phyloP scores from a whole-genome alignment of 2,329 filamentous ascomycete genomes.

The Talaromyces pinophilus region DNA sequence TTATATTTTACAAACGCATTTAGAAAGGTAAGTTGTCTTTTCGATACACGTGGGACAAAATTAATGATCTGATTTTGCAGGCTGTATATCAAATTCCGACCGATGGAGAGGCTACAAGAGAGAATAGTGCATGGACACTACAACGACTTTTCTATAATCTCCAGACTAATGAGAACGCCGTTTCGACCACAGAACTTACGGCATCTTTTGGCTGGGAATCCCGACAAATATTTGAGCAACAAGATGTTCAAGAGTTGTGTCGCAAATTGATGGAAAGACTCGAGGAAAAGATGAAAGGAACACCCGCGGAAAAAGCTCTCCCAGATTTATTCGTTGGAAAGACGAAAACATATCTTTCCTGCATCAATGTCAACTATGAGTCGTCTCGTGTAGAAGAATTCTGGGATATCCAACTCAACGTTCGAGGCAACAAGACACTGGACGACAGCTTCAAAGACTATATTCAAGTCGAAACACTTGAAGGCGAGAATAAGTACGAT shows the following conservation, averaged over 20 bases:
- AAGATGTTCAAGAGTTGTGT: slow-evolving; percentile 96
- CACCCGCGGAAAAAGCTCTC: slow-evolving; percentile 82
- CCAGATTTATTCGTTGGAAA: slow-evolving; percentile 94
- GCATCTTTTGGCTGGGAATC: slow-evolving; percentile 98
- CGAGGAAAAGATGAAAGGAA: slow-evolving; percentile 98
- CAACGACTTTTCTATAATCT: slow-evolving; percentile 94
- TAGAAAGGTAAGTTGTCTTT: slow-evolving; percentile 66
- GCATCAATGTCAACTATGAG: slow-evolving; percentile 97
- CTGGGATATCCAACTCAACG: slow-evolving; percentile 98
- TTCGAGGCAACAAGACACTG: slow-evolving; percentile 87
- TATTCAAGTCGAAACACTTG: slow-evolving; percentile 92
- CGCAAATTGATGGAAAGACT: slow-evolving; percentile 96
- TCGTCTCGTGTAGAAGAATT: slow-evolving; percentile 95
- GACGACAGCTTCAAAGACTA: slow-evolving; percentile 96
- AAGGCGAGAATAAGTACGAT: slow-evolving; percentile 98
- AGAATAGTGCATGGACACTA: slow-evolving; percentile 89
- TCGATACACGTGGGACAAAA: not conserved
- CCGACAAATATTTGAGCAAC: slow-evolving; percentile 95
- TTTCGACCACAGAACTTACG: slow-evolving; percentile 89
- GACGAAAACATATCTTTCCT: slow-evolving; percentile 97
- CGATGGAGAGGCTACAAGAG: slow-evolving; percentile 73
- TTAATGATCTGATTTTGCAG: slow-evolving; percentile 48
- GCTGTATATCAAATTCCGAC: slow-evolving; percentile 98
- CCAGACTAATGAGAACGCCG: slow-evolving; percentile 79
- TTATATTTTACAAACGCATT: slow-evolving; percentile 89